Evolutionary conservation across 768 basidiomycete genomes (phyloP).

Genomic region (Tephrocybe sp.): DNA sequence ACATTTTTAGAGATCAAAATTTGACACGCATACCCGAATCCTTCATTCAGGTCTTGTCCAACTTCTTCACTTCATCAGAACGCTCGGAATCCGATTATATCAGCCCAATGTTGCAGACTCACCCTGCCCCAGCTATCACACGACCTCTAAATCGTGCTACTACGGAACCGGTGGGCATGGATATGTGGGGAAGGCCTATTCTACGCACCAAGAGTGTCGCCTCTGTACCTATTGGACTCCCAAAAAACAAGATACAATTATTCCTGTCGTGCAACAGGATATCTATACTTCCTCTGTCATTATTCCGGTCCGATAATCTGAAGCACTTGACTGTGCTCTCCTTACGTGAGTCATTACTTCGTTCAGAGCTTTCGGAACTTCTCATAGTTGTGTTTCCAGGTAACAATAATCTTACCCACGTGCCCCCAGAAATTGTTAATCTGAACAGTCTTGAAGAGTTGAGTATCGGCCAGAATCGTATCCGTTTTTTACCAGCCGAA

Average conservation of each 20-base stretch:
- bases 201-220: constrained; percentile 31
- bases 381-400: constrained; percentile 40
- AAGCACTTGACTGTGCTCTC: constrained; percentile 60
- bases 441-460: constrained; percentile 57
- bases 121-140: constrained; percentile 5
- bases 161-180: constrained; percentile 31
- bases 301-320: constrained; percentile 44
- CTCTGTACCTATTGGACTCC: constrained; percentile 34
- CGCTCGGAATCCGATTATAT: constrained; percentile 24
- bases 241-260: constrained; percentile 53
- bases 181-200: constrained; percentile 13
- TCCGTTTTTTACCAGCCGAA: constrained; percentile 65
- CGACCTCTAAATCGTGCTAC: constrained; percentile 32
- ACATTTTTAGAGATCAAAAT: constrained; percentile 32
- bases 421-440: constrained; percentile 64
- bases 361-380: not conserved
- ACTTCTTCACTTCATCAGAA: constrained; percentile 44
- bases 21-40: constrained; percentile 51
- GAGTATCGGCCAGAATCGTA: constrained; percentile 59
- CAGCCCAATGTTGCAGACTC: constrained; percentile 9
- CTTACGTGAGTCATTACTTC: constrained; percentile 48
- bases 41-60: constrained; percentile 46
- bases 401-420: constrained; percentile 48
- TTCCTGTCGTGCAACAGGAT: constrained; percentile 59
- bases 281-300: constrained; percentile 48